Conservation (phyloP, 768 basidiomycete species). For the Piloderma croceum region DNA sequence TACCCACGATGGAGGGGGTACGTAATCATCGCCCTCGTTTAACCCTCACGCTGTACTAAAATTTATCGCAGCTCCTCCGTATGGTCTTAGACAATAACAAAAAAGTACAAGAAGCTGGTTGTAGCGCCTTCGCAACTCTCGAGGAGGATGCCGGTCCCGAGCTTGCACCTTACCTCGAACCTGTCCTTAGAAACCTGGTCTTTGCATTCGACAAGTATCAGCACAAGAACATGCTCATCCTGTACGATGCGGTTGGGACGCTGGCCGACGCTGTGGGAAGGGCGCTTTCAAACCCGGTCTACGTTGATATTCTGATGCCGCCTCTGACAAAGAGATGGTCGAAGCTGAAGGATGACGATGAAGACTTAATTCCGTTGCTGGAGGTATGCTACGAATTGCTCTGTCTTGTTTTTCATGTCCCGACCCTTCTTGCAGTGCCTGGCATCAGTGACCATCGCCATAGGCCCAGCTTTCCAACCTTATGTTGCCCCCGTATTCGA, state of each 20-base stretch:
- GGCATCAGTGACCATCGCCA: conserved; percentile 94
- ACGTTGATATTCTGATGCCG: conserved; percentile 95
- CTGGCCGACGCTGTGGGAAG: conserved; percentile 93
- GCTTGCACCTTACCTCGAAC: conserved; percentile 90
- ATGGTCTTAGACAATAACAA: conserved; percentile 99
- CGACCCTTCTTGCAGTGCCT: conserved; percentile 64
- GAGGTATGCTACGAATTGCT: conserved; percentile 56
- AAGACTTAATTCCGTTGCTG: conserved; percentile 88
- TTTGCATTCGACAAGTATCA: conserved; percentile 98
- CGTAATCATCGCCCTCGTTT: conserved; percentile 26
- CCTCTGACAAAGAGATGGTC: conserved; percentile 87
- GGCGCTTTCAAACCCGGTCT: conserved; percentile 77
- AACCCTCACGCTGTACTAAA: conserved; percentile 4
- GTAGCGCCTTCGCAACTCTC: conserved; percentile 96
- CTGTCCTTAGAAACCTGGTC: conserved; percentile 90
- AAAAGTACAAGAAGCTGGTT: conserved; percentile 98
- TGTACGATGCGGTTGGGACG: conserved; percentile 98
- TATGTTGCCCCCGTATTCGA: conserved; percentile 92
- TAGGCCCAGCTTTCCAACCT: conserved; percentile 81
- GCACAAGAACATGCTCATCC: conserved; percentile 97
- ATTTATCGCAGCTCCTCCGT: conserved; percentile 69
- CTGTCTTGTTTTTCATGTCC: neutral
- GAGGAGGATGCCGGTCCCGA: conserved; percentile 94
- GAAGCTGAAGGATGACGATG: conserved; percentile 86
- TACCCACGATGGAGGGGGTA: conserved; percentile 98